Conservation (phyloP, 1,284 basidiomycete genomes). For the Moniliella sp. region DNA sequence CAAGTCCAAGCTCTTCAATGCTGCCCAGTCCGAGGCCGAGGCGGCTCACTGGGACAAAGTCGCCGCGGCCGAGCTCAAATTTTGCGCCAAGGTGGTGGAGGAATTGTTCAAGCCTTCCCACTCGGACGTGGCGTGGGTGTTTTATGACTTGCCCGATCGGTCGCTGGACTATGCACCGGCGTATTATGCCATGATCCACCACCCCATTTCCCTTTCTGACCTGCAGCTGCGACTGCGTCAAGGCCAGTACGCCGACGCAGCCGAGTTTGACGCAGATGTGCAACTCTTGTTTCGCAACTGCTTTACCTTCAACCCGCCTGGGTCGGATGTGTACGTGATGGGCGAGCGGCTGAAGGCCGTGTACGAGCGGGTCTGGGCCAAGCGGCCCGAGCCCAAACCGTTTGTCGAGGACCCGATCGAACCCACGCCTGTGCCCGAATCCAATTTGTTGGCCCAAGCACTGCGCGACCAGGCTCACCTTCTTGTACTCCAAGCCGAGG, state of each 20-base stretch:
- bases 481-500: background rate
- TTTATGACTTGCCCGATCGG: constrained; percentile 76
- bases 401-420: background rate
- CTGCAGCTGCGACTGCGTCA: constrained; percentile 49
- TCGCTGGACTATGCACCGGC: constrained; percentile 58
- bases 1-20: constrained; percentile 8
- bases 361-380: constrained; percentile 45
- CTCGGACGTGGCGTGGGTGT: constrained; percentile 53
- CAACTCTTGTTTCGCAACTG: constrained; percentile 84
- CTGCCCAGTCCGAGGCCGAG: constrained; percentile 9
- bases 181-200: constrained; percentile 66
- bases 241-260: constrained; percentile 51
- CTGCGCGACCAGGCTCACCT: background rate
- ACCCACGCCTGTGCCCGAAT: background rate
- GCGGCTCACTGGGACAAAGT: constrained; percentile 46
- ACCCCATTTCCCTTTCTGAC: constrained; percentile 57
- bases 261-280: constrained; percentile 70
- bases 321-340: constrained; percentile 56
- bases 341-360: constrained; percentile 45
- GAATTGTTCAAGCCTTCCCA: constrained; percentile 57
- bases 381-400: background rate
- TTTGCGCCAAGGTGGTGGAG: constrained; percentile 51
- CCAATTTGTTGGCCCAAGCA: background rate
- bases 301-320: constrained; percentile 68
- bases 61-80: constrained; percentile 62